Conservation (phyloP, 495 filamentous ascomycete genomes). For the Penicillium coffeae region DNA sequence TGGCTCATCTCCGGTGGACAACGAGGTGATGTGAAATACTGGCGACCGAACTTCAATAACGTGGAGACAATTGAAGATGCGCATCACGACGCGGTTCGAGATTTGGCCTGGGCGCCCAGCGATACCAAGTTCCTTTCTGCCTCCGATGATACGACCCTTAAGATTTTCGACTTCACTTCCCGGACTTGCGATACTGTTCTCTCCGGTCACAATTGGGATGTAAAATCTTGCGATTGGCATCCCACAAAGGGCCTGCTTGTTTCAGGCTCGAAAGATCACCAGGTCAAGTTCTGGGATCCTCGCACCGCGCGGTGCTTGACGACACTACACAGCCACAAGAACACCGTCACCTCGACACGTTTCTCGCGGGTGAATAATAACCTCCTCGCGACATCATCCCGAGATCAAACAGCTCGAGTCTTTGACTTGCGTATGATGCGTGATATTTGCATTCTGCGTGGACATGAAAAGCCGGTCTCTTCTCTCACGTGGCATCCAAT, state of each 20-base stretch:
- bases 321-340: slow-evolving; percentile 96
- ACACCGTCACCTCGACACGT: slow-evolving; percentile 81
- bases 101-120: slow-evolving; percentile 88
- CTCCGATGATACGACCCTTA: slow-evolving; percentile 86
- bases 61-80: slow-evolving; percentile 91
- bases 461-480: slow-evolving; percentile 93
- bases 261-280: slow-evolving; percentile 94
- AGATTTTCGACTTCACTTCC: slow-evolving; percentile 95
- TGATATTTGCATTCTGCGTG: slow-evolving; percentile 84
- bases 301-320: slow-evolving; percentile 84
- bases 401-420: slow-evolving; percentile 85
- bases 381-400: slow-evolving; percentile 83
- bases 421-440: slow-evolving; percentile 98
- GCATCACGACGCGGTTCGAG: slow-evolving; percentile 83
- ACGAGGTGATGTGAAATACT: slow-evolving; percentile 94
- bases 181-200: slow-evolving; percentile 75
- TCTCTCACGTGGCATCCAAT: slow-evolving; percentile 92
- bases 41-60: slow-evolving; percentile 99
- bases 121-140: slow-evolving; percentile 95
- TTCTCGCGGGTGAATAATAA: slow-evolving; percentile 82
- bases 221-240: slow-evolving; percentile 95
- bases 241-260: slow-evolving; percentile 91
- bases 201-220: slow-evolving; percentile 92
- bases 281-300: slow-evolving; percentile 97
- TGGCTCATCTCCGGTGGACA: slow-evolving; percentile 96